Evolutionary conservation across 306 rosid genomes (phyloP).

Genomic region (Citrullus colocynthis): DNA sequence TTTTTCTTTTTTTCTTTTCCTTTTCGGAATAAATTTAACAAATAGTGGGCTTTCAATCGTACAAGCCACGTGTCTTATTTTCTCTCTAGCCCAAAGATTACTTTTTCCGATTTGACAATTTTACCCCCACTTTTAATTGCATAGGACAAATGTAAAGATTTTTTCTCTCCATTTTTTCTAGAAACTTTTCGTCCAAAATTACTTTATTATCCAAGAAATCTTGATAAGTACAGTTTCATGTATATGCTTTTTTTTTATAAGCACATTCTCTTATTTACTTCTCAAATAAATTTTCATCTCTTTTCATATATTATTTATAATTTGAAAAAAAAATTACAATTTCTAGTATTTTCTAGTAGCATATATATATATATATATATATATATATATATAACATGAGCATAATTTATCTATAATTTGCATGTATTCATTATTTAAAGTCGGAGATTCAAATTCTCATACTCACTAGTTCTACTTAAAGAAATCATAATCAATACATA

Average conservation of each 20-base stretch:
- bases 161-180: neutral
- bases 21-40: neutral
- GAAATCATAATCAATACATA: too few relatives aligned
- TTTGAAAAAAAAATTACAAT: too few relatives aligned
- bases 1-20: neutral
- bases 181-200: neutral
- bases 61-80: neutral
- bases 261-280: neutral
- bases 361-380: too few relatives aligned
- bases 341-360: too few relatives aligned
- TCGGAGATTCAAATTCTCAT: too few relatives aligned
- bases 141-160: neutral
- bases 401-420: too few relatives aligned
- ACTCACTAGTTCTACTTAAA: too few relatives aligned
- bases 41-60: neutral
- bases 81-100: neutral
- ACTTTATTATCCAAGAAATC: neutral
- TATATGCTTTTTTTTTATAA: neutral
- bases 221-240: neutral
- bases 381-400: too few relatives aligned
- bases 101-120: neutral
- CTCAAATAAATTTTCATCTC: neutral
- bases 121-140: neutral
- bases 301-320: neutral
- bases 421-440: too few relatives aligned